phyloP scores from a whole-genome alignment of 257 asterid genomes.

The Forsythia suspensa region DNA sequence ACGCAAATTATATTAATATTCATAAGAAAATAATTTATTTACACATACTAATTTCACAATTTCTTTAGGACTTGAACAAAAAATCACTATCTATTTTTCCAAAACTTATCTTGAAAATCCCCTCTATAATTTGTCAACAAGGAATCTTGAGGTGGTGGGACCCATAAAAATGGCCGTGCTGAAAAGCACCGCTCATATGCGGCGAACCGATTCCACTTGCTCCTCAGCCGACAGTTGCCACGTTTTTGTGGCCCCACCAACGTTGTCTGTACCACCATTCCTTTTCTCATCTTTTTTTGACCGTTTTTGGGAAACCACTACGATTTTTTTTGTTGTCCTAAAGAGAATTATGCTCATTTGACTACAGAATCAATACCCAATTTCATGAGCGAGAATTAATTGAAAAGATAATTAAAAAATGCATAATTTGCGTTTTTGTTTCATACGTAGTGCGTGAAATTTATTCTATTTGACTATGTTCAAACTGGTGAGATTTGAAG shows the following conservation, averaged over 20 bases:
- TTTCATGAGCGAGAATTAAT: background rate
- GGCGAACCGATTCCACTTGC: slow-evolving; percentile 38
- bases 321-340: background rate
- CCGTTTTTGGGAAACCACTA: background rate
- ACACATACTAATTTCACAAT: too few species aligned
- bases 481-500: too few species aligned
- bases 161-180: slow-evolving; percentile 2
- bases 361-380: background rate
- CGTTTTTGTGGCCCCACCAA: slow-evolving; percentile 22
- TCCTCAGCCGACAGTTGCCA: slow-evolving; percentile 21
- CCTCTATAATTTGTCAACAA: background rate
- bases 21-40: too few species aligned
- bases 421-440: too few species aligned
- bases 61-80: too few species aligned
- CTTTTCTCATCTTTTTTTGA: background rate
- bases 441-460: too few species aligned
- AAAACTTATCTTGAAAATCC: background rate
- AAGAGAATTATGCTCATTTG: background rate
- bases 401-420: too few species aligned
- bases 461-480: too few species aligned
- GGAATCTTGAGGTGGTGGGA: slow-evolving; percentile 6
- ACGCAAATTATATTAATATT: too few species aligned
- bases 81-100: background rate
- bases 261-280: background rate
- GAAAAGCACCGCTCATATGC: slow-evolving; percentile 37